These are phyloP conservation scores for Pugionium dolabratum DNA, from an alignment of 345 rosid species.

Conservation along the genomic window DNA sequence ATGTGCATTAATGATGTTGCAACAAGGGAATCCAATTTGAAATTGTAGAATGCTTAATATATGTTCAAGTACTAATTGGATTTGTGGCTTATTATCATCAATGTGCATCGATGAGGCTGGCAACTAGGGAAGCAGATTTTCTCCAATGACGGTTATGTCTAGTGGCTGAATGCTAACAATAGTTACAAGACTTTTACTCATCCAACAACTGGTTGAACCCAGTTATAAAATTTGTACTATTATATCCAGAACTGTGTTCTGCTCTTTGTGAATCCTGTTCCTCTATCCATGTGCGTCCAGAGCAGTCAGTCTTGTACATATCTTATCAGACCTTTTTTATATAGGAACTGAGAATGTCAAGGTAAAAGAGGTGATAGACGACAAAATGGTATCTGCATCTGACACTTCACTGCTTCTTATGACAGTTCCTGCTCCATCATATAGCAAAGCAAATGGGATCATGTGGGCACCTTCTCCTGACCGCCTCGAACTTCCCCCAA, in stretches of 20 bases:
- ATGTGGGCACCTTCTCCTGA: constrained; percentile 88
- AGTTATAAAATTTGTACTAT: background rate
- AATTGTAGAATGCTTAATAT: no score
- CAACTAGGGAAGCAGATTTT: background rate
- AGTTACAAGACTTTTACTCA: background rate
- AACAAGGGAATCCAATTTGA: background rate
- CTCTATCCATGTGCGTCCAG: constrained; percentile 11
- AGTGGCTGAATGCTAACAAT: constrained; percentile 5
- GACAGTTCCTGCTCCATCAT: constrained; percentile 64
- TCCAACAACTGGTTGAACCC: constrained; percentile 4
- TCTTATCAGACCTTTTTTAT: constrained; percentile 16
- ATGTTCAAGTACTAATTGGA: no score
- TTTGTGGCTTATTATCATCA: no score
- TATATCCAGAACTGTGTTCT: constrained; percentile 14
- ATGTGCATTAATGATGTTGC: background rate
- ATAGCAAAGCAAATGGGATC: constrained; percentile 65
- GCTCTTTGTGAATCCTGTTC: background rate
- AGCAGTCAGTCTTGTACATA: background rate
- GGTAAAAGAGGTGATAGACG: constrained; percentile 48
- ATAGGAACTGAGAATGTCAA: constrained; percentile 61
- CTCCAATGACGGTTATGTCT: background rate
- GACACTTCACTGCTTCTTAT: constrained; percentile 71
- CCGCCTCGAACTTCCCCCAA: constrained; percentile 85
- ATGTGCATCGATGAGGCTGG: constrained; percentile 1
- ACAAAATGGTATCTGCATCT: constrained; percentile 53